Base-by-base conservation (phyloP, 306 rosid species). In the Fragaria nilgerrensis region DNA sequence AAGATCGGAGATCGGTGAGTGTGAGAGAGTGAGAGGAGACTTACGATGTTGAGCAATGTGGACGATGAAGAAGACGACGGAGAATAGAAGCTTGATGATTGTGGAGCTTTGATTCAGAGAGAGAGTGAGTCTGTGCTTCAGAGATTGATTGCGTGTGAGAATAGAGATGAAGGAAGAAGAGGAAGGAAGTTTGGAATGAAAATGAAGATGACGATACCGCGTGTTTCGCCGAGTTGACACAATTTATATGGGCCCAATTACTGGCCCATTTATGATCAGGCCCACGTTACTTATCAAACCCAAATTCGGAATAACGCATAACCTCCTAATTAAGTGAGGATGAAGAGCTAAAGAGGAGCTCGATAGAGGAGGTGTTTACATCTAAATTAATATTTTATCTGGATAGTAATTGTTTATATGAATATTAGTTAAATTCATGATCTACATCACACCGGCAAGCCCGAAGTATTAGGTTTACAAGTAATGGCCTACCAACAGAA, bases 1-100 rank as follows among this genome's bases (percentile, higher is more conserved):
- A 41, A 41, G 77, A 74, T 41, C 15, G 32, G 77, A 73, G 66
- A 44, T 20, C 7, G 49, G 43, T 23, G 22, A 37, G 27, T 15
- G 29, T 11, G 12, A 8, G 41, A 75, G 63, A 48, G 76, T 25
- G 77, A 8, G 73, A 68, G 49, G 66, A 59, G 37, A 39, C 72
- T 69, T 75, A 70, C 71, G 37, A 0, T 14, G 0, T 2, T 63
- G 5, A 63, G 68, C 5, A 15, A 32, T 61, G 67, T 5, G 19
- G 65, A 29, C 5, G 68, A 29, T 1, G 79, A 43, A 64, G 9
- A 13, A 19, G 52, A 13, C 29, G 65, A 27, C 25, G 66, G 29
- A 56, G 15, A 59, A 59, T 68, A 64, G 59, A 20, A 23, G 25
- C 59, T 14, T 4, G 36, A 19, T 32, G 14, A 4, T 23, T 9